A percentile compares a stretch with the other conserved stretches of the same genome.
phyloP scores from a whole-genome alignment of 2,329 filamentous ascomycete genomes.

The Sporothrix sp. region DNA sequence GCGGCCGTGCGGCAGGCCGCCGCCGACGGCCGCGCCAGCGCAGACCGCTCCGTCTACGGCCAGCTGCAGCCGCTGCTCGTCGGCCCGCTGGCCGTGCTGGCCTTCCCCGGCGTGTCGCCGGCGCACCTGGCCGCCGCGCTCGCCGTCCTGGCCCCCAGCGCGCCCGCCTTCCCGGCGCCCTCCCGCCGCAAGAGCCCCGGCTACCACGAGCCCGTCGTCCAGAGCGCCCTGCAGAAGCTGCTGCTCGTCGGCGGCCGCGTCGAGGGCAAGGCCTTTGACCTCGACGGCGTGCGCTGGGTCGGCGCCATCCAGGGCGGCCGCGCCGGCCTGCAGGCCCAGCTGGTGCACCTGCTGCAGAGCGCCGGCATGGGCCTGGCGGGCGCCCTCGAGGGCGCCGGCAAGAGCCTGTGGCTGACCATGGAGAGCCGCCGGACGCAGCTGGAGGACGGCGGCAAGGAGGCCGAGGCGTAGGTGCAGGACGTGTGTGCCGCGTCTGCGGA shows the following conservation, averaged over 20 bases:
- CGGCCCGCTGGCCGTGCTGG: slow-evolving; percentile 70
- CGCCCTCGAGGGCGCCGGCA: slow-evolving; percentile 69
- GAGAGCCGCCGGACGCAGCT: slow-evolving; percentile 73
- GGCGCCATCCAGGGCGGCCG: slow-evolving; percentile 73
- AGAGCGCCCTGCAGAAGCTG: slow-evolving; percentile 76
- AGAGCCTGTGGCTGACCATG: slow-evolving; percentile 78
- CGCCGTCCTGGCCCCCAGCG: slow-evolving; percentile 62
- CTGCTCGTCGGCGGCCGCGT: slow-evolving; percentile 77
- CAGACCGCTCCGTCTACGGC: slow-evolving; percentile 35
- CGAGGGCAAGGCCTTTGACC: slow-evolving; percentile 76
- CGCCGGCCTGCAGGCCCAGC: slow-evolving; percentile 68
- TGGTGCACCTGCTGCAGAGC: slow-evolving; percentile 71
- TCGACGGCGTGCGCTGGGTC: slow-evolving; percentile 54
- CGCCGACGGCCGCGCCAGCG: slow-evolving; percentile 22
- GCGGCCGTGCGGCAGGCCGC: slow-evolving; percentile 23
- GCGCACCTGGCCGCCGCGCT: slow-evolving; percentile 74
- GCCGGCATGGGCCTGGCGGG: slow-evolving; percentile 68
- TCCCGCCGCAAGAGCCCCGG: slow-evolving; percentile 64
- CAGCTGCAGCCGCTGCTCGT: slow-evolving; percentile 66
- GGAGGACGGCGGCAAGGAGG: slow-evolving; percentile 52
- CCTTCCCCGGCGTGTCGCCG: slow-evolving; percentile 74
- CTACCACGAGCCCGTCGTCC: slow-evolving; percentile 71
- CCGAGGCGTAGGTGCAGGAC: background rate
- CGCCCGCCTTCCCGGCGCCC: slow-evolving; percentile 67
- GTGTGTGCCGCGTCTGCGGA: too few species aligned